Conservation (phyloP, 1,284 basidiomycete species). For the Trametes polyzona region DNA sequence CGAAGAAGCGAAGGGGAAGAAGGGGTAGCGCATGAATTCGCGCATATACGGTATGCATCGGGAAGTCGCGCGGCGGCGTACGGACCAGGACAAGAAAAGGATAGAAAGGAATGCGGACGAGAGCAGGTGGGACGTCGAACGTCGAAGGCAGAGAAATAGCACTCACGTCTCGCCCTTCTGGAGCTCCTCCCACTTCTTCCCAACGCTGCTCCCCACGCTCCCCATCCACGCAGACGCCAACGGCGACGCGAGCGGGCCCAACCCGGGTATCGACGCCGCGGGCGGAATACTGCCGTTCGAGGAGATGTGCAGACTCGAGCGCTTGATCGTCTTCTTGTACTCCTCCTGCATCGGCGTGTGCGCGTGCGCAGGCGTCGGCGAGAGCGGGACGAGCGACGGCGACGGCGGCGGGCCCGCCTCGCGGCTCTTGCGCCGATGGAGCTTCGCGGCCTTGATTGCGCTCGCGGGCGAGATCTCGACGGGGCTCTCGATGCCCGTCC, state of each 20-base stretch:
- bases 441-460: constrained; percentile 25
- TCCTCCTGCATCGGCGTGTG: constrained; percentile 1
- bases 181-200: constrained; percentile 64
- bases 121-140: constrained; percentile 1
- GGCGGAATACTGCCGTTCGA: constrained; percentile 29
- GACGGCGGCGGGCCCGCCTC: constrained; percentile 27
- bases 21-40: not conserved
- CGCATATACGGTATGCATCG: no score
- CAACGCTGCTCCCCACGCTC: constrained; percentile 46
- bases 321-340: constrained; percentile 25
- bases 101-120: not conserved
- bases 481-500: constrained; percentile 24
- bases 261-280: constrained; percentile 37
- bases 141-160: constrained; percentile 9
- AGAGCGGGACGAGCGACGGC: constrained; percentile 7
- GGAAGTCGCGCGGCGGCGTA: not conserved
- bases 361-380: constrained; percentile 5
- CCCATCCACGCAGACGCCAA: constrained; percentile 49
- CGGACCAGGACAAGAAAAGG: not conserved
- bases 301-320: constrained; percentile 22
- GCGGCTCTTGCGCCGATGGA: constrained; percentile 36
- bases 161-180: constrained; percentile 59
- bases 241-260: constrained; percentile 30
- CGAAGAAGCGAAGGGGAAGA: no score
- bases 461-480: constrained; percentile 28